These are phyloP conservation scores for Camellia sinensis DNA, from an alignment of 148 eudicot species.

Conservation along the genomic window DNA sequence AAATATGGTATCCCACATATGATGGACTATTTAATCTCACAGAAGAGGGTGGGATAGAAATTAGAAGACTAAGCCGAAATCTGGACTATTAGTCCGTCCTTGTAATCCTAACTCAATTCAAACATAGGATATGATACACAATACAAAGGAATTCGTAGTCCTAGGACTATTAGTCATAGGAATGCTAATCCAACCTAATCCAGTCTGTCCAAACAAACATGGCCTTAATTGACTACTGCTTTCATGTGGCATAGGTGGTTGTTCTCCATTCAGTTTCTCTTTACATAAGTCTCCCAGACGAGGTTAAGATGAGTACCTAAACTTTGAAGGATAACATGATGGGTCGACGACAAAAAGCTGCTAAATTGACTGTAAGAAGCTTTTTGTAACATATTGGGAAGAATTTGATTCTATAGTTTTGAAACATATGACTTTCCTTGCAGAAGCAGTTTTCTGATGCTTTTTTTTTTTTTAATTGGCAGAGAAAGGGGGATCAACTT, in stretches of 20 bases:
- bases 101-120: too few relatives aligned
- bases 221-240: not conserved
- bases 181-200: too few relatives aligned
- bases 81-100: too few relatives aligned
- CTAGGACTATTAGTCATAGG: too few relatives aligned
- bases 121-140: too few relatives aligned
- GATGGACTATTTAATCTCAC: too few relatives aligned
- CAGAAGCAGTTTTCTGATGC: not conserved
- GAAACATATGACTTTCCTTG: not conserved
- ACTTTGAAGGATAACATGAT: slow-evolving; percentile 10
- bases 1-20: too few relatives aligned
- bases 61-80: too few relatives aligned
- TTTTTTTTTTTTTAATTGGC: slow-evolving; percentile 2
- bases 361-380: slow-evolving; percentile 12
- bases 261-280: not conserved
- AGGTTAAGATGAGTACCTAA: not conserved
- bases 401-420: not conserved
- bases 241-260: not conserved
- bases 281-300: too few relatives aligned
- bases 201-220: not conserved
- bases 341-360: slow-evolving; percentile 14
- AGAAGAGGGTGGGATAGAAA: too few relatives aligned
- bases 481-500: slow-evolving; percentile 19
- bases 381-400: not conserved
- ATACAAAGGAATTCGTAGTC: too few relatives aligned